These are phyloP conservation scores for Candida andamanensis DNA, from an alignment of 805 yeast species.

Conservation along the genomic window DNA sequence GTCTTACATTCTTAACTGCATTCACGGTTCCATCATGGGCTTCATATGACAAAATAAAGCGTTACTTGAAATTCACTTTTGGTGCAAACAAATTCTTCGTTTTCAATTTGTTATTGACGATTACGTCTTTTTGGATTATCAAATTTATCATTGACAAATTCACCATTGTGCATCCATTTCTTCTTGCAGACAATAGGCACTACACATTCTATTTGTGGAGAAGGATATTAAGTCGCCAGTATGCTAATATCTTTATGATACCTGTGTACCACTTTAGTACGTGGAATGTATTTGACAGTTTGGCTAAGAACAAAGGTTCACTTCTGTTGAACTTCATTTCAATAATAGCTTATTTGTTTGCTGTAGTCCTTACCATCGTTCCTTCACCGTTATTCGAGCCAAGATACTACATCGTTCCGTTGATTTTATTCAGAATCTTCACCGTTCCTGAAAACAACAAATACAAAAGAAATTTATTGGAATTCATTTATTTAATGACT, in stretches of 20 bases:
- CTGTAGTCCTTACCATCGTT: slow-evolving; percentile 56
- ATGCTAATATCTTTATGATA: slow-evolving; percentile 45
- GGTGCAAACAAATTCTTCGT: slow-evolving; percentile 8
- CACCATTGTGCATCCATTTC: slow-evolving; percentile 82
- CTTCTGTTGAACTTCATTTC: slow-evolving; percentile 27
- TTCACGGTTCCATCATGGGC: slow-evolving; percentile 77
- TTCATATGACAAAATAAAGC: slow-evolving; percentile 32
- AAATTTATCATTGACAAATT: slow-evolving; percentile 47
- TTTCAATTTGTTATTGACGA: slow-evolving; percentile 9
- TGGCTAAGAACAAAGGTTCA: slow-evolving; percentile 7
- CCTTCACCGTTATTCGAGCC: slow-evolving; percentile 96
- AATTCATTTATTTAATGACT: slow-evolving; percentile 56
- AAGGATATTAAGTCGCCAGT: slow-evolving; percentile 48
- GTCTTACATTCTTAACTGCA: slow-evolving; percentile 55
- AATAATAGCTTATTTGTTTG: slow-evolving; percentile 46
- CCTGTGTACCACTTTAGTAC: slow-evolving; percentile 68
- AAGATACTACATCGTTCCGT: slow-evolving; percentile 83
- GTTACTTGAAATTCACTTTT: slow-evolving; percentile 9
- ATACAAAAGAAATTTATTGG: slow-evolving; percentile 32
- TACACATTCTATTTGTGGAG: slow-evolving; percentile 83
- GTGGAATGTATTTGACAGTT: slow-evolving; percentile 23
- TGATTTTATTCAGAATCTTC: slow-evolving; percentile 65
- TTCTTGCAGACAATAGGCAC: slow-evolving; percentile 92
- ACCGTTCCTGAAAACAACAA: slow-evolving; percentile 22
- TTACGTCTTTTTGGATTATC: no score